Percentiles rank a stretch among this genome's conserved stretches.
phyloP scores from a whole-genome alignment of 2,329 filamentous ascomycete genomes.

The Epichloe aotearoae region DNA sequence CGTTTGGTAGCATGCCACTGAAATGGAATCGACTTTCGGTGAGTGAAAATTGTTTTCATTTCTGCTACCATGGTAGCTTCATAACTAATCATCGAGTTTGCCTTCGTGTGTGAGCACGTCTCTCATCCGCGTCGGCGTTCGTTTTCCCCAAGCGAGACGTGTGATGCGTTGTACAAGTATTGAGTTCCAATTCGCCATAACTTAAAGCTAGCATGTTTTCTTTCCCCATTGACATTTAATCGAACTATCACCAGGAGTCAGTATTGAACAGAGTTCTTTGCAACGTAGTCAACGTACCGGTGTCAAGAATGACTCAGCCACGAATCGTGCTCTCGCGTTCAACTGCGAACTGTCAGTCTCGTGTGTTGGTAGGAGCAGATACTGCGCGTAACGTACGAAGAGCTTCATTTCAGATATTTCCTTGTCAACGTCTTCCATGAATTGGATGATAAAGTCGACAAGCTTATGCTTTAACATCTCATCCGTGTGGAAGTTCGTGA shows the following conservation, averaged over 20 bases:
- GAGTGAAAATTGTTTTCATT: conserved; percentile 1
- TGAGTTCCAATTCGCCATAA: background rate
- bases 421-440: conserved; percentile 99
- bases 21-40: background rate
- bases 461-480: conserved; percentile 98
- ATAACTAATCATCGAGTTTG: conserved; percentile 1
- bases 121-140: background rate
- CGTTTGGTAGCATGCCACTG: background rate
- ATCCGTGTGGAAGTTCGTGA: conserved; percentile 97
- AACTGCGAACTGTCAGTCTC: conserved; percentile 42
- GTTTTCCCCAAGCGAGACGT: background rate
- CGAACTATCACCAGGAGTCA: conserved; percentile 17
- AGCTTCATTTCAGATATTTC: conserved; percentile 99
- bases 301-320: conserved; percentile 95
- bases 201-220: background rate
- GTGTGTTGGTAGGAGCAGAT: background rate
- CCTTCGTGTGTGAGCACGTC: background rate
- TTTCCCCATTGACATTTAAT: conserved; percentile 9
- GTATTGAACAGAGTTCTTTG: background rate
- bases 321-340: conserved; percentile 92
- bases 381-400: conserved; percentile 54
- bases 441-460: conserved; percentile 97
- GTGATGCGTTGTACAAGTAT: background rate
- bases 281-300: conserved; percentile 41
- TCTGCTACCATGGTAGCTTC: conserved; percentile 1